Base-by-base conservation (phyloP, 129 eudicot species). In the Kitagawia praeruptora region DNA sequence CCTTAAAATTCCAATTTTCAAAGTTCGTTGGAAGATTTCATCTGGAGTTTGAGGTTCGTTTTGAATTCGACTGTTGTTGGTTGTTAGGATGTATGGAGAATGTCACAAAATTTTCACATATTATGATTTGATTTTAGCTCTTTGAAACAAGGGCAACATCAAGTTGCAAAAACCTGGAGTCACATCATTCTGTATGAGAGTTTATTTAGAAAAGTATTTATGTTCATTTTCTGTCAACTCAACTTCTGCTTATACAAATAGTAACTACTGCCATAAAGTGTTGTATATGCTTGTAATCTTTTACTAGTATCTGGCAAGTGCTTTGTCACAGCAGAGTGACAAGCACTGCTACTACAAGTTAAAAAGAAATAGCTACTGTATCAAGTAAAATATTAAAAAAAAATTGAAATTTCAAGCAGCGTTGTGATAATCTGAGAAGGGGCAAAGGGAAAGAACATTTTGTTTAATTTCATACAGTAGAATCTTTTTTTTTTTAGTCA, bases 1-100 rank as follows among this genome's bases (percentile, higher is more conserved):
- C 89, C 89, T 69, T 86, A 67, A 81, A 72, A 75, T 76, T 47
- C 9, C 39, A 12, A 6, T 42, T 2, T 77, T n/a, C 0, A 12
- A 27, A 37, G 79, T 18, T 34, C 12, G 69, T 41, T 72, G 76
- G 76, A 70, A 70, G 74, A 38, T 34, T 18, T 34, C 75, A 70
- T 34, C n/a, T 31, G 73, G 47, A 69, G 4, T 38, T 15, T 14
- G 46, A 70, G 47, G 44, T 18, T 70, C n/a, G 5, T 66, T 21
- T 34, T 70, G 58, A 8, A 37, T 37, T 70, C 74, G 16, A 46
- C 44, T 37, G 45, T 8, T 70, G 19, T 58, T 58, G 67, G 13
- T 12, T 61, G 47, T 72, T n/a, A 2, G 76, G 49, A 72, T 23
- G 53, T 10, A 23, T 42, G 44, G 51, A 41, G 76, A 41, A 72